Evolutionary conservation across 805 yeast genomes (phyloP), one percentile per base, ranked within the genome.

Genomic region (Wickerhamomyces ciferrii): DNA sequence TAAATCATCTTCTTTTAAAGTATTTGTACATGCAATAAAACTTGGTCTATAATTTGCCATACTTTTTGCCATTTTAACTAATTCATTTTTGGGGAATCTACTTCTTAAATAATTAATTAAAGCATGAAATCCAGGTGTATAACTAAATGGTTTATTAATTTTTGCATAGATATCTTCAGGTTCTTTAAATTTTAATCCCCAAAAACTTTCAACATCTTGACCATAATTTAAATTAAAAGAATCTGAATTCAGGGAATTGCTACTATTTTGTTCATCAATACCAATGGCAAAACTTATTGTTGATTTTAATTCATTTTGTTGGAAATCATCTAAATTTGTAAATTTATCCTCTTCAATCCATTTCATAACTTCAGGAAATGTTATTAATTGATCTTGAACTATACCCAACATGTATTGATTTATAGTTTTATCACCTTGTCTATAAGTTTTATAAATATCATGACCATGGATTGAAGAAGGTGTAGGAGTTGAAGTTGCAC

Each of bases 1-100:
- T 65, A 91, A 72, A 63, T 92, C 99, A 38, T 87, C 95, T 55
- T 88, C 96, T 48, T 91, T 87, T 34, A 92, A 67, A 5, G 94
- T 82, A 57, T 87, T 86, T 36, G 96, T 87, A 56, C 95, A 87
- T 4, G 97, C 97, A 56, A 91, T 89, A 62, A 92, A 92, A 13
- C 91, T 82, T 2, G 98, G 97, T 53, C 98, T 70, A 59, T 90
- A 90, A 40, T 84, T 85, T 0, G 97, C 94, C 84, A 92, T 85
- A 9, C 87, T 79, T 58, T 84, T 83, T 2, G 96, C 90, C 82
- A 94, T 84, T 46, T 82, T 77, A 47, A 90, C 85, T 47, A 92
- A 72, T 65, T 84, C 82, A 15, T 73, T 72, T 48, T 81, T 78
- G 42, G 79, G 77, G 61, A 92, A 90, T 43, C 98, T 67, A 34